Conservation (phyloP, 495 filamentous ascomycete genomes). For the Penicillium herquei region DNA sequence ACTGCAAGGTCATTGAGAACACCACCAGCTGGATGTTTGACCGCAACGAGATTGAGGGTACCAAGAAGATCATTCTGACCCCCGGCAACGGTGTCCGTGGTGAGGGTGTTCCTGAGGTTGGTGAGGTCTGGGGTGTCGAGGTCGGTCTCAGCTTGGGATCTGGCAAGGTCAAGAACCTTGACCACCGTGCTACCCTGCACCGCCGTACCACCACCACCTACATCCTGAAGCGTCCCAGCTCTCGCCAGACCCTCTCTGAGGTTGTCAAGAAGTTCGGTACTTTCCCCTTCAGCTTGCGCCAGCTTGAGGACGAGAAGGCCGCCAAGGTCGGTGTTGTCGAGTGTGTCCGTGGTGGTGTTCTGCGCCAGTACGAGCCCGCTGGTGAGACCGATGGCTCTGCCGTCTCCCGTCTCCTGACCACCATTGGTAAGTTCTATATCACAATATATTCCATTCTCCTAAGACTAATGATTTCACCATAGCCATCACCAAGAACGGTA, state of each 20-base stretch:
- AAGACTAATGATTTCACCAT: slow-evolving; percentile 12
- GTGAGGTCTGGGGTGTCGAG: slow-evolving; percentile 98
- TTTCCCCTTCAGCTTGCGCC: slow-evolving; percentile 96
- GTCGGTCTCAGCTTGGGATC: slow-evolving; percentile 85
- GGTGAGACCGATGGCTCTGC: slow-evolving; percentile 84
- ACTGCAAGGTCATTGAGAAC: slow-evolving; percentile 91
- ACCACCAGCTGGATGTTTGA: slow-evolving; percentile 96
- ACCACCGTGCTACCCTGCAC: slow-evolving; percentile 86
- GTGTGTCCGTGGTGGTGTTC: slow-evolving; percentile 84
- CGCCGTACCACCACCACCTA: slow-evolving; percentile 89
- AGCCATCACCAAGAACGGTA: slow-evolving; percentile 98
- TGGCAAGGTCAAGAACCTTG: slow-evolving; percentile 89
- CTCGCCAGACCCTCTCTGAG: slow-evolving; percentile 85
- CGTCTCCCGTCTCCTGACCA: slow-evolving; percentile 83
- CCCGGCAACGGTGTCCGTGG: slow-evolving; percentile 81
- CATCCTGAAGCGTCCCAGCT: slow-evolving; percentile 86
- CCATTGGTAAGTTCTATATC: slow-evolving; percentile 67
- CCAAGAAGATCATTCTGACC: slow-evolving; percentile 95
- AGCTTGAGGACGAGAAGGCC: slow-evolving; percentile 93
- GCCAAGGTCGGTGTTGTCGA: slow-evolving; percentile 96
- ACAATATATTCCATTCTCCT: slow-evolving; percentile 12
- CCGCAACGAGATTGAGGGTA: slow-evolving; percentile 94
- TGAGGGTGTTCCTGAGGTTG: slow-evolving; percentile 85
- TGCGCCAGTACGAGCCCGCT: slow-evolving; percentile 93
- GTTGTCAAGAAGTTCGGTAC: slow-evolving; percentile 93